Base-by-base conservation (phyloP, 2,329 filamentous ascomycete species). In the Aspergillus spinulosporus region DNA sequence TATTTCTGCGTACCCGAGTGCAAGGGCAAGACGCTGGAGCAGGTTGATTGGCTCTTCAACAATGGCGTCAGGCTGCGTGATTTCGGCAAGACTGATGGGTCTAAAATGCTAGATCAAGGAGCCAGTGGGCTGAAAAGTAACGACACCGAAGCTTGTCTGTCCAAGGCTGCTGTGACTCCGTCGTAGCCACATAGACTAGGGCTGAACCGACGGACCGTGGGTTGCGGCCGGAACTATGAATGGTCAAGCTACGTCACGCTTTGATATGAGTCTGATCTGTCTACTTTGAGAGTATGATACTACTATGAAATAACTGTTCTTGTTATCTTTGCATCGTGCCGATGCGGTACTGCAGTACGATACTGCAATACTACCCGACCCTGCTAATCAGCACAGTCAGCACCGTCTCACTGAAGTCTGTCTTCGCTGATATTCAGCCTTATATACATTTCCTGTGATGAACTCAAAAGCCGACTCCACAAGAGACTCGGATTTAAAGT, bases 371-470 rank as follows among this genome's bases (percentile, higher is more conserved):
- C 21, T 21, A 21, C 21, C 21, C 21, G 21, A 21, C 21, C 21
- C 21, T 21, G 21, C 21, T 21, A 21, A 21, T 21, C 21, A 21
- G 21, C 21, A 21, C 21, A 21, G 21, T 21, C 21, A 21, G 21
- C 21, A 21, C 21, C 21, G 21, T 21, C 21, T 21, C 21, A 21
- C 21, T 21, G 21, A 21, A 21, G 21, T 21, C 21, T 21, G 21
- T 21, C 21, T 21, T 21, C 21, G 21, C 21, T 21, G 21, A 21
- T 21, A 21, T 21, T 21, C 21, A 21, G 21, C 21, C 21, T 21
- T 21, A 21, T 21, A 21, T 21, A 21, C 21, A 21, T 28, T 92
- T 21, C 21, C 21, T 21, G 21, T 21, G 21, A 21, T 21, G 21
- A 21, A 21, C 21, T 37, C n/a, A 37, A 37, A 4, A 34, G 31